Evolutionary conservation across 495 filamentous ascomycete genomes (phyloP).

Genomic region (Rhypophila decipiens): DNA sequence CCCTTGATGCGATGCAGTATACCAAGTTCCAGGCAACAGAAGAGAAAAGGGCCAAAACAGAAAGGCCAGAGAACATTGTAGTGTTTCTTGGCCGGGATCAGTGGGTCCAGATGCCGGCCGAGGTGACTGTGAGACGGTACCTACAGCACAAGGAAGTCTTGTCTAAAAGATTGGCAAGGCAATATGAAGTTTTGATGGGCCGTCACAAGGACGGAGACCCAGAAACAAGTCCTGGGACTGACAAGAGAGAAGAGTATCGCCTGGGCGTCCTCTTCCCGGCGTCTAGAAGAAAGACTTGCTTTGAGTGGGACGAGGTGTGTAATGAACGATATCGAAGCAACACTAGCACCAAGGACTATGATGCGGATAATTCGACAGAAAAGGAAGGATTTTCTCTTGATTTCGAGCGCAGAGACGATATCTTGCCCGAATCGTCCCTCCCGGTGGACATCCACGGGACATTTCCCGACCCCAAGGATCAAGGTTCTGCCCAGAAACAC

Average conservation of each 20-base stretch:
- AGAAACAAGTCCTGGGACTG: too few species aligned
- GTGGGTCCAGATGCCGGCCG: slow-evolving; percentile 6
- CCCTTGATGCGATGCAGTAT: too few species aligned
- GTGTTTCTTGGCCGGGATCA: slow-evolving; percentile 3
- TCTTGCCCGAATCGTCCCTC: slow-evolving; percentile 5
- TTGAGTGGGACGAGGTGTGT: too few species aligned
- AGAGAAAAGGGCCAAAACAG: not conserved
- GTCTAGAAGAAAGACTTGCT: not conserved
- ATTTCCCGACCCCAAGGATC: too few species aligned
- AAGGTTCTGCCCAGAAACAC: too few species aligned
- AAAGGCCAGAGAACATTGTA: slow-evolving; percentile 1
- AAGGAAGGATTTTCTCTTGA: too few species aligned
- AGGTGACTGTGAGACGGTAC: slow-evolving; percentile 7
- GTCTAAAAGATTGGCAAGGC: not conserved
- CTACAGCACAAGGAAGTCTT: slow-evolving; percentile 7
- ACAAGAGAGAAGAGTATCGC: too few species aligned
- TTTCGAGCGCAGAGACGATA: not conserved
- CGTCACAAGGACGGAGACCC: too few species aligned
- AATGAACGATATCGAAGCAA: too few species aligned
- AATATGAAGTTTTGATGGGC: not conserved
- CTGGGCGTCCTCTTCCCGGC: slow-evolving; percentile 5
- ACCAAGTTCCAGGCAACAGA: too few species aligned
- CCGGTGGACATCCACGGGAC: slow-evolving; percentile 4
- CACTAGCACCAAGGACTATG: too few species aligned
- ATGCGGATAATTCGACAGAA: too few species aligned